These are phyloP conservation scores for Xanthoparmelia taractica DNA, from an alignment of 495 filamentous ascomycete genomes.

Conservation along the genomic window DNA sequence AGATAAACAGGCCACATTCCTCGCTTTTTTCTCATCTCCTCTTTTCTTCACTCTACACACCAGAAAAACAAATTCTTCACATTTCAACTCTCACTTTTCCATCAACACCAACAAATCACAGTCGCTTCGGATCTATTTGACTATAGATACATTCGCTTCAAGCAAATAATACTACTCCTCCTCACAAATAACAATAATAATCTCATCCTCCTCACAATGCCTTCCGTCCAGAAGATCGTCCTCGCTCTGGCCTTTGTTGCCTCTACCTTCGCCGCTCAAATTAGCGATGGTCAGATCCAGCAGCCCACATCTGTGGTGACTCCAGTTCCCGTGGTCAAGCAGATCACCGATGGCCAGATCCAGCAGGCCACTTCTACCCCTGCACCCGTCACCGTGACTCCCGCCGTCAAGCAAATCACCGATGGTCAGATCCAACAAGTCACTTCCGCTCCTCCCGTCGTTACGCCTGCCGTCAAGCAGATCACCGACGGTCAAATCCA, in stretches of 20 bases:
- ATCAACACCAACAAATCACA: conserved; percentile 13
- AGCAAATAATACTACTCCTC: background rate
- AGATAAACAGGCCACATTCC: conserved; percentile 23
- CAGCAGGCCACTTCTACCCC: conserved; percentile 22
- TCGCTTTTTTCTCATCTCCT: conserved; percentile 15
- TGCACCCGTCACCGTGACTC: background rate
- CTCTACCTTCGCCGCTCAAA: conserved; percentile 17
- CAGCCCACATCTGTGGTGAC: too few species aligned
- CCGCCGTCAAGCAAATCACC: conserved; percentile 25
- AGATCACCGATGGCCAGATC: conserved; percentile 9
- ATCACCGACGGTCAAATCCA: conserved; percentile 3
- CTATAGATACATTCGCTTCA: conserved; percentile 25
- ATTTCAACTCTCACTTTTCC: conserved; percentile 8
- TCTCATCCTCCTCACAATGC: conserved; percentile 18
- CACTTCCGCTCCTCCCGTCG: too few species aligned
- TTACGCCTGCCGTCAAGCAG: conserved; percentile 21
- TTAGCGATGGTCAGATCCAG: conserved; percentile 48
- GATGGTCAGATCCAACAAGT: conserved; percentile 27
- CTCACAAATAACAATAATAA: conserved; percentile 17
- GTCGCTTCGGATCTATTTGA: conserved; percentile 24
- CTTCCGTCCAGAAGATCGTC: conserved; percentile 25
- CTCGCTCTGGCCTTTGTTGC: conserved; percentile 24
- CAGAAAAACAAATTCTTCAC: conserved; percentile 11
- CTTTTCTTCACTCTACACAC: background rate
- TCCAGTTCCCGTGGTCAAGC: conserved; percentile 18